Evolutionary conservation across 2,329 filamentous ascomycete genomes (phyloP), one percentile per base, ranked within the genome.

Genomic region (Fusarium falciforme): DNA sequence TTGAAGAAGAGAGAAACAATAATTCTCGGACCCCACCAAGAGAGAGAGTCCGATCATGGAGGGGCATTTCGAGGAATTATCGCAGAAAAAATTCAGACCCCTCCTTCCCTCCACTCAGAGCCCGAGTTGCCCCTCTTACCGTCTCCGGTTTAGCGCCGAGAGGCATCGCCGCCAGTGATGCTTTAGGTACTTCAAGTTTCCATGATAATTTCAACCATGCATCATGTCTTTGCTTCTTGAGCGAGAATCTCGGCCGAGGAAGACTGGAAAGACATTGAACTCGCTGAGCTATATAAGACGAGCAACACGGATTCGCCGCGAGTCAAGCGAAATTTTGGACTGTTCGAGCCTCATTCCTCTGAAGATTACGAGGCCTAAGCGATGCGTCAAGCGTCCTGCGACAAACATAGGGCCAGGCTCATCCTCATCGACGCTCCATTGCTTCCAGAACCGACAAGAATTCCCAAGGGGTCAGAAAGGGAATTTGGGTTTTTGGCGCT

Each of bases 61-160:
- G 76, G 76, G 76, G 74, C 74, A 73, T 57, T 61, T 71, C 64
- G 55, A 64, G 68, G 66, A 70, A 74, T 75, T 76, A 70, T 76
- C 73, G 70, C 68, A 68, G 67, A 70, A 79, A 77, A 79, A 77
- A 76, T 59, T 70, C 61, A 67, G 70, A 68, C 74, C 74, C 75
- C 74, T 76, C 74, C 42, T 66, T 63, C 71, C 40, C 49, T 67
- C 73, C 73, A 75, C 38, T 75, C 55, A 73, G 67, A 55, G 66
- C 54, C 35, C 64, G 16, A 35, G 38, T n/a, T 79, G 73, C 80
- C 80, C 81, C 80, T 81, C 81, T 76, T 82, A 76, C 81, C 67
- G 11, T 7, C 61, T 78, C 20, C 3, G 72, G 80, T 31, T 71
- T 83, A 82, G 80, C 70, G 67, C 29, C 2, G 42, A 17, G 33